These are phyloP conservation scores for Phytophthora sansomeana DNA, from an alignment of 352 stramenopile species.

Conservation along the genomic window DNA sequence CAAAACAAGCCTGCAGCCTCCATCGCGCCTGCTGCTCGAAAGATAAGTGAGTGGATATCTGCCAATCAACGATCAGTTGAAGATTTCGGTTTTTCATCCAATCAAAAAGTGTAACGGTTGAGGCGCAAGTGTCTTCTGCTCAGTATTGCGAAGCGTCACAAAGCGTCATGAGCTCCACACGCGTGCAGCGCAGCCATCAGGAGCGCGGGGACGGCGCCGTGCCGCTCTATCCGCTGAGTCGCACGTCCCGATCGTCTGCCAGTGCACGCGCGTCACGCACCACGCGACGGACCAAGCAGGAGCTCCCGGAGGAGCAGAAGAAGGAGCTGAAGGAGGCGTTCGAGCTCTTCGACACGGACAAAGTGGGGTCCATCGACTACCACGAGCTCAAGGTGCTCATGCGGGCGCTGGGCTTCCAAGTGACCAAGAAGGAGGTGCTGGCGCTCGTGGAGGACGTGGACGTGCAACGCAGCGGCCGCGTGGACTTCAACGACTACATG, in stretches of 20 bases:
- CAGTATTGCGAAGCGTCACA: slow-evolving; percentile 39
- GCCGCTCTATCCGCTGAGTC: slow-evolving; percentile 30
- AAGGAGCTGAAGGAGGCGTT: slow-evolving; percentile 94
- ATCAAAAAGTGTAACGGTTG: slow-evolving; percentile 22
- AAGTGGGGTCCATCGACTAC: slow-evolving; percentile 91
- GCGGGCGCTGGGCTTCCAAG: slow-evolving; percentile 92
- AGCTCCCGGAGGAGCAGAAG: slow-evolving; percentile 85
- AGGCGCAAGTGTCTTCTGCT: background rate
- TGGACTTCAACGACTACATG: slow-evolving; percentile 93
- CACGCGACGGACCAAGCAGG: slow-evolving; percentile 61
- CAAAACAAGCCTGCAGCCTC: no score
- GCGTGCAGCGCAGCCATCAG: slow-evolving; percentile 42
- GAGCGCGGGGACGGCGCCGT: slow-evolving; percentile 37
- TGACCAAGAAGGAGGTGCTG: slow-evolving; percentile 91
- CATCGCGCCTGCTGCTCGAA: no score
- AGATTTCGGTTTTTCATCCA: slow-evolving; percentile 18
- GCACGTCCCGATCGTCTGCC: slow-evolving; percentile 12
- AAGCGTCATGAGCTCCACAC: slow-evolving; percentile 31
- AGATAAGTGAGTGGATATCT: slow-evolving; percentile 1
- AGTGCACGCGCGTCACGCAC: slow-evolving; percentile 19
- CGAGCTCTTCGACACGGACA: slow-evolving; percentile 94
- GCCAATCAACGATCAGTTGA: slow-evolving; percentile 15
- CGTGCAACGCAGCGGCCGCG: slow-evolving; percentile 78
- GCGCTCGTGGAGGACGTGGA: slow-evolving; percentile 92
- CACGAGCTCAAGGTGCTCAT: slow-evolving; percentile 96